A percentile compares a stretch with the other conserved stretches of the same genome.
phyloP scores from a whole-genome alignment of 2,329 filamentous ascomycete species.

The Cadophora luteo-olivacea region DNA sequence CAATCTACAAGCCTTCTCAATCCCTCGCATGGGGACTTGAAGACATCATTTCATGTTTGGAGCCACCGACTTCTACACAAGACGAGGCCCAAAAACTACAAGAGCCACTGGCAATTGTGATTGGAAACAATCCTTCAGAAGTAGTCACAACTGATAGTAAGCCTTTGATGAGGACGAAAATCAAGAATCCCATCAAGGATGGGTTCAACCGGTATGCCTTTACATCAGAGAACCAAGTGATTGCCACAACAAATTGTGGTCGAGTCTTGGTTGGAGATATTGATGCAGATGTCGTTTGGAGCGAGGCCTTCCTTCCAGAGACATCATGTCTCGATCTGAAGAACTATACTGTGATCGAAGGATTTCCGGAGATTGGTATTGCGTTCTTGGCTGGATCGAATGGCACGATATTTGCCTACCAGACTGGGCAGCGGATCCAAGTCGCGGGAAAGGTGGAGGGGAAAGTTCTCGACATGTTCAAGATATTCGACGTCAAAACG shows the following conservation, averaged over 20 bases:
- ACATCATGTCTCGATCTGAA: constrained; percentile 47
- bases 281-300: constrained; percentile 33
- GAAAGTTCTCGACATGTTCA: constrained; percentile 46
- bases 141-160: background rate
- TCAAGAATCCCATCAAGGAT: constrained; percentile 49
- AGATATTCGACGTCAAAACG: constrained; percentile 23
- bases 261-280: constrained; percentile 57
- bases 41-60: background rate
- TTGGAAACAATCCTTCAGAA: background rate
- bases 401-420: constrained; percentile 46
- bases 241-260: constrained; percentile 67
- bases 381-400: constrained; percentile 54
- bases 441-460: constrained; percentile 34
- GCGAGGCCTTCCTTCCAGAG: constrained; percentile 42
- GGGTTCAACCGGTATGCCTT: constrained; percentile 70
- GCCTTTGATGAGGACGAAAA: constrained; percentile 36
- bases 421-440: constrained; percentile 21
- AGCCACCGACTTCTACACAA: background rate
- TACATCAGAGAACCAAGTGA: constrained; percentile 56
- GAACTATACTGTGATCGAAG: constrained; percentile 55
- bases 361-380: constrained; percentile 45
- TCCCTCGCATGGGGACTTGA: constrained; percentile 25
- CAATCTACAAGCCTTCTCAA: background rate
- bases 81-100: background rate
- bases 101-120: background rate